Conservation (phyloP, 1,139 yeast genomes). For the Nadsonia starkeyi-henricii region DNA sequence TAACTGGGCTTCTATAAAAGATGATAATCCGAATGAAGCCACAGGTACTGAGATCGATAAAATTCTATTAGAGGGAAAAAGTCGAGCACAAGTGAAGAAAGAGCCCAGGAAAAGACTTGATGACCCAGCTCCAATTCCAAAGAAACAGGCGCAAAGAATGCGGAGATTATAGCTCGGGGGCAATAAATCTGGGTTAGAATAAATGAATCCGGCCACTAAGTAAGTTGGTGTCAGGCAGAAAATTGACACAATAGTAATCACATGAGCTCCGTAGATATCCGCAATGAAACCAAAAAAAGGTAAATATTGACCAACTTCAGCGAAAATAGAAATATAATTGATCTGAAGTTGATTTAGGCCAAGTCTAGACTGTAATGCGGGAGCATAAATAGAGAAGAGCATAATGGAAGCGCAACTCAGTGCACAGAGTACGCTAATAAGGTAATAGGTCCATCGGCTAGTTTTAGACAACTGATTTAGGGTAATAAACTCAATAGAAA, state of each 20-base stretch:
- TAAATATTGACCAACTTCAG: slow-evolving; percentile 72
- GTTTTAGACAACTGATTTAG: no score
- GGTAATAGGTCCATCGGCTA: no score
- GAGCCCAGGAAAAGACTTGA: slow-evolving; percentile 68
- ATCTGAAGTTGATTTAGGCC: slow-evolving; percentile 57
- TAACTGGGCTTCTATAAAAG: slow-evolving; percentile 36
- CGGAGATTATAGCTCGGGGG: background rate
- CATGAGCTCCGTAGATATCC: slow-evolving; percentile 72
- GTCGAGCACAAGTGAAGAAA: slow-evolving; percentile 69
- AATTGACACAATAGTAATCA: slow-evolving; percentile 50
- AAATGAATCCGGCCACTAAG: slow-evolving; percentile 30
- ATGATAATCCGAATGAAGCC: slow-evolving; percentile 70
- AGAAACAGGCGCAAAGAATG: slow-evolving; percentile 23
- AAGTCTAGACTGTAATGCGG: slow-evolving; percentile 44
- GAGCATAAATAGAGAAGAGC: slow-evolving; percentile 69
- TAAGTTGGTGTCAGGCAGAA: slow-evolving; percentile 65
- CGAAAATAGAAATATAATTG: slow-evolving; percentile 61
- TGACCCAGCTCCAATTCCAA: slow-evolving; percentile 68
- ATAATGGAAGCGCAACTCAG: slow-evolving; percentile 70
- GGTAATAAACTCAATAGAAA: no score
- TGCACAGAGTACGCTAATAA: slow-evolving; percentile 19
- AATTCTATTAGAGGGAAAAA: slow-evolving; percentile 62
- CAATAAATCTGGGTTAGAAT: no score
- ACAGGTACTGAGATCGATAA: slow-evolving; percentile 75
- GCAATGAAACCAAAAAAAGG: slow-evolving; percentile 76